Conservation (phyloP, 805 yeast genomes). For the Starmerella stellata region DNA sequence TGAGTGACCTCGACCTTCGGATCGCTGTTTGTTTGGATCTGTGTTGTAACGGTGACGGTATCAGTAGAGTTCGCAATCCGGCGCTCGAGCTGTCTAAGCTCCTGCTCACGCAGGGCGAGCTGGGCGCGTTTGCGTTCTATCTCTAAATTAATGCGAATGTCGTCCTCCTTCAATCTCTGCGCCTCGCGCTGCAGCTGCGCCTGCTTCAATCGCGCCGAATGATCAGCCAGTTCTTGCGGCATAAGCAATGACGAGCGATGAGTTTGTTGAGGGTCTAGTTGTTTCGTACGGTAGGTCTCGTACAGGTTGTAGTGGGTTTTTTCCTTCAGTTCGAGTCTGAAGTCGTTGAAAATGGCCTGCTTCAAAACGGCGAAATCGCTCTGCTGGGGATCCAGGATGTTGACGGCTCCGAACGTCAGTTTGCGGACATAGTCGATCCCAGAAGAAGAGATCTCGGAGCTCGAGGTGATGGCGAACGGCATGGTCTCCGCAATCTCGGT, state of each 20-base stretch:
- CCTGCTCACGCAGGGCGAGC: slow-evolving; percentile 25
- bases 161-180: slow-evolving; percentile 25
- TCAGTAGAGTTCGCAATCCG: slow-evolving; percentile 6
- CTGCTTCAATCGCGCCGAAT: slow-evolving; percentile 25
- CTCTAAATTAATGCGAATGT: slow-evolving; percentile 24
- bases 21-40: too few species aligned
- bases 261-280: slow-evolving; percentile 14
- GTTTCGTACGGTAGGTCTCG: slow-evolving; percentile 38
- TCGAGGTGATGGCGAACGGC: slow-evolving; percentile 58
- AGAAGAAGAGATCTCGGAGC: slow-evolving; percentile 43
- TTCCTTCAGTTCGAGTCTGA: slow-evolving; percentile 69
- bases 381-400: slow-evolving; percentile 70
- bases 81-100: slow-evolving; percentile 25
- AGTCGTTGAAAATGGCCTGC: slow-evolving; percentile 60
- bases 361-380: slow-evolving; percentile 74
- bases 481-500: slow-evolving; percentile 30
- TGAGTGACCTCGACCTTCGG: slow-evolving; percentile 2
- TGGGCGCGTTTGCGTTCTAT: slow-evolving; percentile 24
- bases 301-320: slow-evolving; percentile 60
- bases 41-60: neutral
- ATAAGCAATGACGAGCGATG: slow-evolving; percentile 20
- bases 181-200: slow-evolving; percentile 28
- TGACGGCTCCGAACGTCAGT: slow-evolving; percentile 81
- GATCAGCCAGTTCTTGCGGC: slow-evolving; percentile 27
- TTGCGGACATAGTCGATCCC: slow-evolving; percentile 62